Evolutionary conservation across 805 yeast genomes (phyloP).

Genomic region (Ogataea methanolica): DNA sequence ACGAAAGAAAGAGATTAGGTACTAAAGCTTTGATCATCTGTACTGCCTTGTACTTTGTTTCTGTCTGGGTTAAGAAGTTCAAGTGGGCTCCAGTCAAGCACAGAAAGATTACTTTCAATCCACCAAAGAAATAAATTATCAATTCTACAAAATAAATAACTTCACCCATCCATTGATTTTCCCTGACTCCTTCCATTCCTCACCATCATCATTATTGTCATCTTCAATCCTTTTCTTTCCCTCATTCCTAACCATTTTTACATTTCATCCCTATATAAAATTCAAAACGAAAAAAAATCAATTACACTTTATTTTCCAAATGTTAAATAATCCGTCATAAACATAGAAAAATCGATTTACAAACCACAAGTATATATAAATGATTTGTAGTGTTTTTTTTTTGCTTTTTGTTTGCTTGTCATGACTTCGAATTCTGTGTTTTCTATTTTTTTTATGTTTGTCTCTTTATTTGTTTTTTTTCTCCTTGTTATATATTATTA

Average conservation of each 20-base stretch:
- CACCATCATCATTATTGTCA: neutral
- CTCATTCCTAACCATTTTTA: neutral
- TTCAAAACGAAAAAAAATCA: neutral
- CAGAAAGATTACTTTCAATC: constrained; percentile 89
- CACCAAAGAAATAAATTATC: constrained; percentile 64
- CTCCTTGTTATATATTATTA: neutral
- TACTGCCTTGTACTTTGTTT: constrained; percentile 72
- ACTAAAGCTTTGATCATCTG: constrained; percentile 81
- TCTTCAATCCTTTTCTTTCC: neutral
- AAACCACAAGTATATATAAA: too few relatives aligned
- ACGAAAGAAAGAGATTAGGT: constrained; percentile 96
- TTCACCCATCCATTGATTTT: neutral
- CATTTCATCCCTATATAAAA: neutral
- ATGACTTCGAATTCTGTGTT: neutral
- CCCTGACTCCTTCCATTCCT: neutral
- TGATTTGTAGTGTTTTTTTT: too few relatives aligned
- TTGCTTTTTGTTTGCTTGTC: too few relatives aligned
- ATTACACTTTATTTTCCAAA: neutral
- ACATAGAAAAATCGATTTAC: too few relatives aligned
- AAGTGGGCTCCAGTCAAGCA: constrained; percentile 96
- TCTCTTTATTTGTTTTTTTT: constrained; percentile 1
- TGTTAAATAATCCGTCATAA: too few relatives aligned
- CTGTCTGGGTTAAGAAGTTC: constrained; percentile 94
- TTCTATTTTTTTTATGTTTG: neutral
- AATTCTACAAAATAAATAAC: neutral